Evolutionary conservation across 1,284 basidiomycete species (phyloP).

Genomic region (Cutaneotrichosporon mucoides): DNA sequence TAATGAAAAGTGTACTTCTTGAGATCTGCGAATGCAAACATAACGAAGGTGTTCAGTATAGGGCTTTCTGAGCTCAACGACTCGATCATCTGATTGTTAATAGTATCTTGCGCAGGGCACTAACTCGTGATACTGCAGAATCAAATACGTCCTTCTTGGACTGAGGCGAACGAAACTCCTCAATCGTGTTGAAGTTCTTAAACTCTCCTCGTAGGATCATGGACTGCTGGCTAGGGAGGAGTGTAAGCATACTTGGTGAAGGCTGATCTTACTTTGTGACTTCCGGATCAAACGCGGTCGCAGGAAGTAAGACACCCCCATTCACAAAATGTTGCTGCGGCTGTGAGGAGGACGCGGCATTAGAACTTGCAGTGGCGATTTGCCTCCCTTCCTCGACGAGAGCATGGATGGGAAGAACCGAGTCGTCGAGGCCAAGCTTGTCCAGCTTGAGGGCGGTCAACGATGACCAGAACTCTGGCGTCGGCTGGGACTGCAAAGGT

Average conservation of each 20-base stretch:
- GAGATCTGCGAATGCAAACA: constrained; percentile 91
- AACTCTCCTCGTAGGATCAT: constrained; percentile 61
- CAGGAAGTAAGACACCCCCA: constrained; percentile 27
- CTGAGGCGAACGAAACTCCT: constrained; percentile 86
- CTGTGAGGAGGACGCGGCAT: too few species aligned
- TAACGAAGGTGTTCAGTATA: constrained; percentile 70
- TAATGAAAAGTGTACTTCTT: constrained; percentile 98
- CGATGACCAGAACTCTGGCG: constrained; percentile 90
- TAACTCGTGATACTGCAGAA: constrained; percentile 44
- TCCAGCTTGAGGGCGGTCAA: constrained; percentile 88
- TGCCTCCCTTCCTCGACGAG: constrained; percentile 68
- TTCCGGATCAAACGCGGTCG: constrained; percentile 30
- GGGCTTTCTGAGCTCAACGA: constrained; percentile 33
- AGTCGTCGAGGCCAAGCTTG: constrained; percentile 77
- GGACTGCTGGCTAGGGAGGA: constrained; percentile 36
- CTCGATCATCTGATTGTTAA: constrained; percentile 27
- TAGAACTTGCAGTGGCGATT: constrained; percentile 56
- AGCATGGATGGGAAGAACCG: constrained; percentile 61
- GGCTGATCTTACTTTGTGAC: too few species aligned
- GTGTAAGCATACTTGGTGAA: not conserved
- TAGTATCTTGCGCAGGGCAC: too few species aligned
- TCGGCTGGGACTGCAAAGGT: constrained; percentile 78
- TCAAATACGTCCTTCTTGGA: constrained; percentile 76
- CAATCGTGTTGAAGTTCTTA: constrained; percentile 94
- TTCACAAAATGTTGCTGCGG: constrained; percentile 22